phyloP scores from a whole-genome alignment of 345 rosid genomes.

The Brassica cretica region DNA sequence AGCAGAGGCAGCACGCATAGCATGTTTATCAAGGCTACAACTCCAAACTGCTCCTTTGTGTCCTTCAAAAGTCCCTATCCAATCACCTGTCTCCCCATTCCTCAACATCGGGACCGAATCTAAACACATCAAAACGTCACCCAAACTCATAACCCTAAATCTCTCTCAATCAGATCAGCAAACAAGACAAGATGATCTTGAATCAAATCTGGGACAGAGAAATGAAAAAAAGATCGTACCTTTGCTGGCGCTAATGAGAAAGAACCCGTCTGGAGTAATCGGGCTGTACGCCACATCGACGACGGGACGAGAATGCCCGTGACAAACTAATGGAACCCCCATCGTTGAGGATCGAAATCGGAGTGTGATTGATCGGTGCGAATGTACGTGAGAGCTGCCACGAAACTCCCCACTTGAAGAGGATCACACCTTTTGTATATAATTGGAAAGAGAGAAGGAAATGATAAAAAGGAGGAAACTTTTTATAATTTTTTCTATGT shows the following conservation, averaged over 20 bases:
- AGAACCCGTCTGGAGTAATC: conserved; percentile 78
- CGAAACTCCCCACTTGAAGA: conserved; percentile 26
- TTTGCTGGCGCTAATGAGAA: conserved; percentile 82
- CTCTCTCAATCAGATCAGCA: conserved; percentile 10
- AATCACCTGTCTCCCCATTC: conserved; percentile 99
- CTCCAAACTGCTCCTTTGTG: conserved; percentile 99
- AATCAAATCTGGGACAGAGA: background rate
- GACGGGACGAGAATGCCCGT: conserved; percentile 86
- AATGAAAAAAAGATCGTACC: conserved; percentile 37
- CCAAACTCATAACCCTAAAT: background rate
- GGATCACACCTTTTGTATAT: conserved; percentile 11
- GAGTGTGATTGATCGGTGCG: conserved; percentile 14
- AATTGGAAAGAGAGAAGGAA: background rate
- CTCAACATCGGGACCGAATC: conserved; percentile 98
- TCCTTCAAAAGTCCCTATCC: conserved; percentile 99
- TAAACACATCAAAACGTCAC: conserved; percentile 37
- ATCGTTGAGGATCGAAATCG: conserved; percentile 40
- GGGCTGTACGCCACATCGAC: conserved; percentile 80
- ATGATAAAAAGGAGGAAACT: background rate
- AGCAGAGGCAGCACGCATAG: conserved; percentile 88
- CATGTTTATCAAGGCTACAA: conserved; percentile 81
- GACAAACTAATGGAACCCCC: conserved; percentile 75
- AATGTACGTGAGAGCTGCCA: conserved; percentile 6
- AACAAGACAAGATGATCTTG: background rate
- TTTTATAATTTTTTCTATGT: background rate